These are phyloP conservation scores for Colletotrichum tropicicola DNA, from an alignment of 2,329 filamentous ascomycete genomes.

Conservation along the genomic window DNA sequence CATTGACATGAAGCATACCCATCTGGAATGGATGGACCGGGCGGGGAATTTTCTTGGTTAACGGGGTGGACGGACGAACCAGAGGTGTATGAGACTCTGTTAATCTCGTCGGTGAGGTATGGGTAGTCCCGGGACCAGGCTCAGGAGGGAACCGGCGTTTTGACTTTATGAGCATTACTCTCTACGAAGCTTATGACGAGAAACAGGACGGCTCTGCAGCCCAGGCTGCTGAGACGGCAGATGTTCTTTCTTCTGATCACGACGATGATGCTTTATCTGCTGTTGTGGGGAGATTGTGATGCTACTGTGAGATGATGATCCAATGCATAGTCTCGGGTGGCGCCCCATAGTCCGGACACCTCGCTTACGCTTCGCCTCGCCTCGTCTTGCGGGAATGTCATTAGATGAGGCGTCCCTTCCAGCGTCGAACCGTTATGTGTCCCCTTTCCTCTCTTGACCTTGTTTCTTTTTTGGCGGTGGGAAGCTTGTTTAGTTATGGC, in stretches of 20 bases:
- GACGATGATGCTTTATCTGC: neutral
- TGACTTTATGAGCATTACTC: neutral
- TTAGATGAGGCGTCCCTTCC: neutral
- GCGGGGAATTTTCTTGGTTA: neutral
- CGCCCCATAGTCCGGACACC: neutral
- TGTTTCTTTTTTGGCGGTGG: no score
- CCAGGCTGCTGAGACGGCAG: neutral
- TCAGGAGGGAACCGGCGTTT: neutral
- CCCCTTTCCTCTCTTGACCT: no score
- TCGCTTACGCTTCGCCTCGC: no score
- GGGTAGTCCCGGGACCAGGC: neutral
- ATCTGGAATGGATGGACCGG: conserved; percentile 16
- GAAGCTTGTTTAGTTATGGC: no score
- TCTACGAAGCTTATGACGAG: conserved; percentile 5
- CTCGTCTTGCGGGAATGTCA: no score
- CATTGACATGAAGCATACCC: conserved; percentile 18
- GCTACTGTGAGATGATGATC: neutral
- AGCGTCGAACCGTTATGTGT: no score
- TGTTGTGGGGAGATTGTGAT: conserved; percentile 4
- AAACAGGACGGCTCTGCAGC: neutral
- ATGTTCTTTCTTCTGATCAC: neutral
- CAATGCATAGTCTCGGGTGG: neutral
- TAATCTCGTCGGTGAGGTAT: no score
- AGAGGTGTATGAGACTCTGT: no score
- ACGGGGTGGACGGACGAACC: neutral